Base-by-base conservation (phyloP, 1,139 yeast species). In the Blastobotrys arbuscula region DNA sequence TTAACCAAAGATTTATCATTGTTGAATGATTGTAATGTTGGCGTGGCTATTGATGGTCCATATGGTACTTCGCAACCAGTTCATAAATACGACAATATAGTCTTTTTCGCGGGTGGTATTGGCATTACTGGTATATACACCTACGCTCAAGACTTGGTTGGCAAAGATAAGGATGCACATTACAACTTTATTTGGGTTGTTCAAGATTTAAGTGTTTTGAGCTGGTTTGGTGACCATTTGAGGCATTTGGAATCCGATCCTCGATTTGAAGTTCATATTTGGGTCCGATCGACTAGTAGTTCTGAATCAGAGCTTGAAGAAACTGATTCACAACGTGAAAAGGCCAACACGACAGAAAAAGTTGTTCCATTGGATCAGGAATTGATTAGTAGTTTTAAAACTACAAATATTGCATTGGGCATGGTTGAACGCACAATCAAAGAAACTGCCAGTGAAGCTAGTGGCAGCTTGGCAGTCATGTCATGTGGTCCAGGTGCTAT, bases 61-160 rank as follows among this genome's bases (percentile, higher is more conserved):
- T 80, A 80, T 56, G 81, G 84, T 58, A 64, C 66, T 57, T 56
- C 67, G 57, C 56, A 77, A 52, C 73, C 83, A 63, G 50, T 78
- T 50, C 71, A 72, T 50, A 73, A 74, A 49, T 81, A 74, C 59
- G 78, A 78, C 49, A 74, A 74, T 42, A 64, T 34, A 19, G 15
- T 34, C 9, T 34, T 34, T 46, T 54, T 81, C 46, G 77, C 79
- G 3, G 82, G 86, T 57, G 87, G 88, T 49, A 81, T 81, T 55
- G 92, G 90, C 59, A 71, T 84, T 50, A 82, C 90, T 1, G 81
- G 81, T 4, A 53, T 51, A 13, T 53, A 62, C 60, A 46, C 56
- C 3, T 54, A 57, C 43, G 58, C 59, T 18, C 46, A 44, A 18
- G 50, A 50, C 21, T 39, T 54, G 20, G 42, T 42, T 28, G 33